These are phyloP conservation scores for Scedosporium dehoogii DNA, from an alignment of 2,329 filamentous ascomycete species.

Conservation along the genomic window DNA sequence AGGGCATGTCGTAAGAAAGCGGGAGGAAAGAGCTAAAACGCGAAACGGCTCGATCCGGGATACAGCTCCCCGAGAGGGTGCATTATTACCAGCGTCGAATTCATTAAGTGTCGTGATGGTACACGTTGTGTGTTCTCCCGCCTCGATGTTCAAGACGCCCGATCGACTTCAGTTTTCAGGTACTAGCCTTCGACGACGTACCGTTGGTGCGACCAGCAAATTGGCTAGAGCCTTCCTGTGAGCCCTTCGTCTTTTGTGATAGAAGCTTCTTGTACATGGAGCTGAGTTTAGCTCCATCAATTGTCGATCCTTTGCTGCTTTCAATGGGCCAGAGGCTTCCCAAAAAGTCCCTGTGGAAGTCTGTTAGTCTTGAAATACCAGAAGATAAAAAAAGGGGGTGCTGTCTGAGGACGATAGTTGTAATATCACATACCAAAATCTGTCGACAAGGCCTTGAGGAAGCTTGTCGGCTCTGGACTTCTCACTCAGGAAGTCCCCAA, in stretches of 20 bases:
- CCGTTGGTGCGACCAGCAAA: slow-evolving; percentile 3
- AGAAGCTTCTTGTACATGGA: slow-evolving; percentile 33
- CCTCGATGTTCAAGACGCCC: neutral
- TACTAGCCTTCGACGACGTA: neutral
- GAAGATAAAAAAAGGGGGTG: too few relatives aligned
- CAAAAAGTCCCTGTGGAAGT: slow-evolving; percentile 28
- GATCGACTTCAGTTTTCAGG: neutral
- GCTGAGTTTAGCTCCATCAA: slow-evolving; percentile 32
- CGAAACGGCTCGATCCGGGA: neutral
- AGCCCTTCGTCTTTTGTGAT: slow-evolving; percentile 17
- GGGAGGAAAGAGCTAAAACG: too few relatives aligned
- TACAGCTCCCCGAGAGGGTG: too few relatives aligned
- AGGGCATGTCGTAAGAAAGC: neutral
- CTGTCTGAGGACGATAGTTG: too few relatives aligned
- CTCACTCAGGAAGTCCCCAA: slow-evolving; percentile 52
- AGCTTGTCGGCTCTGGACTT: slow-evolving; percentile 30
- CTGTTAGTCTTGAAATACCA: neutral
- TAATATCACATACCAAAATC: slow-evolving; percentile 36
- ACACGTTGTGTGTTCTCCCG: neutral
- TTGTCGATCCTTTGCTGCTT: slow-evolving; percentile 28
- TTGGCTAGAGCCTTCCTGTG: slow-evolving; percentile 17
- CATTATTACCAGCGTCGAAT: too few relatives aligned
- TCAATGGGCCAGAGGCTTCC: slow-evolving; percentile 36
- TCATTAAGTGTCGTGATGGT: too few relatives aligned
- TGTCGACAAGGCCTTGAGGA: slow-evolving; percentile 33